phyloP scores from a whole-genome alignment of 129 eudicot species.

The Saussurea involucrata region DNA sequence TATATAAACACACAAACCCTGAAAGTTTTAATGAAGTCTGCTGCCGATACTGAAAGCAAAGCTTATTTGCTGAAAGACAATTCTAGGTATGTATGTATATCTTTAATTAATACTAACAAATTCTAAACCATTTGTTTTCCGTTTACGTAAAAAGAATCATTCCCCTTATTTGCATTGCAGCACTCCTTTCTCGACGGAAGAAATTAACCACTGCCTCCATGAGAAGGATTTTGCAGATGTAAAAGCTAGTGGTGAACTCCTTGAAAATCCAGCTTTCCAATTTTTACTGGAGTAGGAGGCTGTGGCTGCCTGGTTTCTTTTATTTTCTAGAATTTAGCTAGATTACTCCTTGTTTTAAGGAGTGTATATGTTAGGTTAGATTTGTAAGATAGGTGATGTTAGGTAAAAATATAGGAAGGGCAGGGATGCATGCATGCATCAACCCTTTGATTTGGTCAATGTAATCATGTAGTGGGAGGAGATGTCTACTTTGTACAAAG shows the following conservation, averaged over 20 bases:
- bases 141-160: neutral
- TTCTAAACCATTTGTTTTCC: neutral
- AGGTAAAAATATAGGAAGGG: conserved; percentile 18
- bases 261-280: conserved; percentile 62
- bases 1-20: too few species aligned
- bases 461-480: neutral
- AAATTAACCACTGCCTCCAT: conserved; percentile 37
- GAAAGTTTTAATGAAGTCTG: conserved; percentile 37
- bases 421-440: conserved; percentile 7
- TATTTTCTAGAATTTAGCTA: conserved; percentile 4
- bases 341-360: conserved; percentile 7
- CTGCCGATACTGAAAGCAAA: conserved; percentile 39
- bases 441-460: neutral
- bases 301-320: too few species aligned
- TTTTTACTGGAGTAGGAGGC: conserved; percentile 52
- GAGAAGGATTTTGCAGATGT: conserved; percentile 55
- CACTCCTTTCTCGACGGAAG: conserved; percentile 64
- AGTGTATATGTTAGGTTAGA: conserved; percentile 26
- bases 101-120: neutral
- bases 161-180: conserved; percentile 35
- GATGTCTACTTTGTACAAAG: neutral
- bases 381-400: conserved; percentile 22
- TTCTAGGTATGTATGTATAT: conserved; percentile 56
- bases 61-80: conserved; percentile 58
- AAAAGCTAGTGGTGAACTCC: conserved; percentile 50